phyloP scores from a whole-genome alignment of 371 early-diverging fungal genomes.

The Gilbertella persicaria region DNA sequence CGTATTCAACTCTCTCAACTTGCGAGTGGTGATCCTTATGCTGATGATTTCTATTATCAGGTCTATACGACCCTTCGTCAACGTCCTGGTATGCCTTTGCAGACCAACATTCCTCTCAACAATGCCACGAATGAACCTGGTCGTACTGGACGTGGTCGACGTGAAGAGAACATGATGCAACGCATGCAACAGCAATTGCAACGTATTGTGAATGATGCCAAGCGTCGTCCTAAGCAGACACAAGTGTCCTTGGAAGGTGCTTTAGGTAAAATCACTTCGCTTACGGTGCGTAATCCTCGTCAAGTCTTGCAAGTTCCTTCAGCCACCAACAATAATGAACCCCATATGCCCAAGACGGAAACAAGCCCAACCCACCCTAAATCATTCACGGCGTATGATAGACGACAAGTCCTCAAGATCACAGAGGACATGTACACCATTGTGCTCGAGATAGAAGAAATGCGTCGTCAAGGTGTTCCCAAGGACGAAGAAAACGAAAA shows the following conservation, averaged over 20 bases:
- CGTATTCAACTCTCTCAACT: constrained; percentile 92
- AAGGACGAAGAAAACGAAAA: constrained; percentile 57
- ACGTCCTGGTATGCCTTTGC: constrained; percentile 53
- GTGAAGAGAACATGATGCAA: constrained; percentile 60
- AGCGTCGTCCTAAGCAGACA: constrained; percentile 81
- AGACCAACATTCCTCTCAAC: constrained; percentile 10
- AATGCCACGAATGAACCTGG: constrained; percentile 12
- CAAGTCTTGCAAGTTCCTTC: constrained; percentile 72
- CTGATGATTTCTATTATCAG: constrained; percentile 94
- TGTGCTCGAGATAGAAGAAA: constrained; percentile 81
- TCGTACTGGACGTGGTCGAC: constrained; percentile 33
- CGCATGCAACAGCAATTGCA: constrained; percentile 93
- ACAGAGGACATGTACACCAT: constrained; percentile 79
- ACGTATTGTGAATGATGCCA: constrained; percentile 89
- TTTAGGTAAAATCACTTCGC: constrained; percentile 90
- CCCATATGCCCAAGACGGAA: not conserved
- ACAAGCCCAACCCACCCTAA: not conserved
- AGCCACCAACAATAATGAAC: constrained; percentile 25
- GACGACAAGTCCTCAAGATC: constrained; percentile 65
- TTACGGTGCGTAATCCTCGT: constrained; percentile 87
- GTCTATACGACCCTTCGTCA: constrained; percentile 80
- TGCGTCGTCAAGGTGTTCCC: constrained; percentile 70
- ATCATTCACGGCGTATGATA: constrained; percentile 26
- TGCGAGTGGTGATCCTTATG: constrained; percentile 86
- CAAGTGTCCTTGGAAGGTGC: constrained; percentile 91